A percentile compares a stretch with the other conserved stretches of the same genome.
phyloP scores from a whole-genome alignment of 495 filamentous ascomycete species.

The Penicillium diatomitis region DNA sequence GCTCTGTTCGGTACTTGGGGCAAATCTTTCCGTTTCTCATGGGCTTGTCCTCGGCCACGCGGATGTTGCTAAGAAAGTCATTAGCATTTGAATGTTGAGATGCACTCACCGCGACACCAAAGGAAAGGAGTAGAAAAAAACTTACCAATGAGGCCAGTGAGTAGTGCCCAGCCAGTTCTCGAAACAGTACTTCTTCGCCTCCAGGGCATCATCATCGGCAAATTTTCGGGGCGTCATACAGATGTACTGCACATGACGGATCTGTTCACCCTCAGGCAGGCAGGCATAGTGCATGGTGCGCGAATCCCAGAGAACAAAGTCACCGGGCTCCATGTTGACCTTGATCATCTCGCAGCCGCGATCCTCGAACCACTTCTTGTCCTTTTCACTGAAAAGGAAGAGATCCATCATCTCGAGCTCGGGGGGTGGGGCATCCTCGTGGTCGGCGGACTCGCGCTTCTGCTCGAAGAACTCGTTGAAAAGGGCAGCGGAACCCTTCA shows the following conservation, averaged over 20 bases:
- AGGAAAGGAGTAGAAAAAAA: background rate
- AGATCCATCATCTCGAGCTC: conserved; percentile 26
- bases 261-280: conserved; percentile 27
- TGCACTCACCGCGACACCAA: too few species aligned
- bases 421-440: conserved; percentile 21
- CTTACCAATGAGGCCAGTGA: conserved; percentile 21
- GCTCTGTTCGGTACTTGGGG: conserved; percentile 3
- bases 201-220: conserved; percentile 13
- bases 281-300: conserved; percentile 33
- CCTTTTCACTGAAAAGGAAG: conserved; percentile 25
- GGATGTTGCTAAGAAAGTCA: conserved; percentile 10
- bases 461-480: conserved; percentile 29
- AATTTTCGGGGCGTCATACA: conserved; percentile 23
- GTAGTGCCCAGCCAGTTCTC: conserved; percentile 22
- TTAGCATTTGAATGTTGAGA: too few species aligned
- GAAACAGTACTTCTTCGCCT: conserved; percentile 20
- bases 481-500: conserved; percentile 30
- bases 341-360: conserved; percentile 30
- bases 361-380: conserved; percentile 32
- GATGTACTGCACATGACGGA: conserved; percentile 26
- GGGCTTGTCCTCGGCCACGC: conserved; percentile 21
- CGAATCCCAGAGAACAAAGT: conserved; percentile 35
- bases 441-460: conserved; percentile 17
- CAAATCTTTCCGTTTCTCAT: conserved; percentile 15
- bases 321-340: conserved; percentile 29